A percentile compares a stretch with the other conserved stretches of the same genome.
These are phyloP conservation scores for Tremella mesenterica DNA, from an alignment of 768 basidiomycete genomes.

Conservation along the genomic window DNA sequence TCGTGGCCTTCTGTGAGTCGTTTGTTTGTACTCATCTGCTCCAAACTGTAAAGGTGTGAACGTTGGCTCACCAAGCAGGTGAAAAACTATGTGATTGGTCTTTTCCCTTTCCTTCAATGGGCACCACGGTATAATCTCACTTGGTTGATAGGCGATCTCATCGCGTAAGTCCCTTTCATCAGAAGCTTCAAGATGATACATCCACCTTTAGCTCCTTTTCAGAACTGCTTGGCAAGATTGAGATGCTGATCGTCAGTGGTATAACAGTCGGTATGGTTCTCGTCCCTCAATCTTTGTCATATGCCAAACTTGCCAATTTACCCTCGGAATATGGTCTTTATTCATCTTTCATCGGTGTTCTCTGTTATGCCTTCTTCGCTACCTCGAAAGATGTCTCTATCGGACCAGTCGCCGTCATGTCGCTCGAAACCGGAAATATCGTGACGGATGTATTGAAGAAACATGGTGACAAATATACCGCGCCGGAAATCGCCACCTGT, in stretches of 20 bases:
- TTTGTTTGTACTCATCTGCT: too few relatives aligned
- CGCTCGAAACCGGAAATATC: slow-evolving; percentile 69
- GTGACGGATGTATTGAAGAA: slow-evolving; percentile 56
- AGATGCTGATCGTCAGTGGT: slow-evolving; percentile 46
- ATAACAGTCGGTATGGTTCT: slow-evolving; percentile 91
- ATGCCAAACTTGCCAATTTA: slow-evolving; percentile 60
- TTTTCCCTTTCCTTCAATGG: slow-evolving; percentile 84
- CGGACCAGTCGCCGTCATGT: slow-evolving; percentile 98
- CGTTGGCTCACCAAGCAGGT: slow-evolving; percentile 46
- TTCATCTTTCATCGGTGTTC: slow-evolving; percentile 65
- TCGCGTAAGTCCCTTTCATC: slow-evolving; percentile 50
- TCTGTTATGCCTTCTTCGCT: slow-evolving; percentile 60
- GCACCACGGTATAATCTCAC: slow-evolving; percentile 64
- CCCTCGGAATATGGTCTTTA: slow-evolving; percentile 84
- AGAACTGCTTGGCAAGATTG: background rate
- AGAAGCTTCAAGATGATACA: too few relatives aligned
- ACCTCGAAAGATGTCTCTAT: slow-evolving; percentile 99
- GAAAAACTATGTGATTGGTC: slow-evolving; percentile 56
- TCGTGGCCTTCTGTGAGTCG: slow-evolving; percentile 53
- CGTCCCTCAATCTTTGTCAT: slow-evolving; percentile 90
- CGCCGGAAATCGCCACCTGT: slow-evolving; percentile 70
- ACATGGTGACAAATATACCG: slow-evolving; percentile 51
- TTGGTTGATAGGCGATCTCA: slow-evolving; percentile 77
- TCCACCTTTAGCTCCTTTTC: too few relatives aligned
- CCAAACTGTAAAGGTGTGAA: background rate